These are phyloP conservation scores for Colletotrichum brevisporum DNA, from an alignment of 2,329 filamentous ascomycete species.

Conservation along the genomic window DNA sequence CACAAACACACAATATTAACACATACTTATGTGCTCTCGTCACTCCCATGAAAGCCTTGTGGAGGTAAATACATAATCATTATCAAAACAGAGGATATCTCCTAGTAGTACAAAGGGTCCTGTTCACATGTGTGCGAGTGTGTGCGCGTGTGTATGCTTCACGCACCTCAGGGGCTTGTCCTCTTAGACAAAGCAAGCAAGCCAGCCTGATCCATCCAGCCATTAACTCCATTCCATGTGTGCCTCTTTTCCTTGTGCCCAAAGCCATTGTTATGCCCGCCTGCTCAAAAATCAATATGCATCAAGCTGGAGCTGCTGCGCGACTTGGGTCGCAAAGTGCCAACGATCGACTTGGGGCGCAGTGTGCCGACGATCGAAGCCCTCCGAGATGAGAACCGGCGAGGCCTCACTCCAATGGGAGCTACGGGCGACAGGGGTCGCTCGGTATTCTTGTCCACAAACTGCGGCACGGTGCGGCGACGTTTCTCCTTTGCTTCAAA, in stretches of 20 bases:
- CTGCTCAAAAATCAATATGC: constrained; percentile 37
- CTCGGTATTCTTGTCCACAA: constrained; percentile 5
- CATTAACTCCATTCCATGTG: neutral
- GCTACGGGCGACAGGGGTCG: neutral
- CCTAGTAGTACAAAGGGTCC: neutral
- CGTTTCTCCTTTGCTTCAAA: constrained; percentile 38
- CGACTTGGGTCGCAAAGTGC: constrained; percentile 32
- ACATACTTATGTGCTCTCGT: neutral
- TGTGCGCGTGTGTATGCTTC: neutral
- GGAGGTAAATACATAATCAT: neutral
- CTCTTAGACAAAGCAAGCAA: neutral
- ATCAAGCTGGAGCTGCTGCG: constrained; percentile 25
- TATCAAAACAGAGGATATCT: neutral
- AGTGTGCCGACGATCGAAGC: constrained; percentile 27
- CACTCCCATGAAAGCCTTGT: neutral
- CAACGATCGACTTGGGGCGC: constrained; percentile 32
- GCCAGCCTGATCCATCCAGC: neutral
- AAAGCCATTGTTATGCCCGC: neutral
- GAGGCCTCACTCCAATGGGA: constrained; percentile 27
- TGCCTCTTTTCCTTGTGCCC: neutral
- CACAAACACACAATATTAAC: no score
- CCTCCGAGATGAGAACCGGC: constrained; percentile 37
- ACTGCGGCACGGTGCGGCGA: constrained; percentile 23
- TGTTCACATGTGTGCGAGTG: no score
- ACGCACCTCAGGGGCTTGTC: neutral